phyloP scores from a whole-genome alignment of 2,329 filamentous ascomycete genomes.

The Xylaria sp. region DNA sequence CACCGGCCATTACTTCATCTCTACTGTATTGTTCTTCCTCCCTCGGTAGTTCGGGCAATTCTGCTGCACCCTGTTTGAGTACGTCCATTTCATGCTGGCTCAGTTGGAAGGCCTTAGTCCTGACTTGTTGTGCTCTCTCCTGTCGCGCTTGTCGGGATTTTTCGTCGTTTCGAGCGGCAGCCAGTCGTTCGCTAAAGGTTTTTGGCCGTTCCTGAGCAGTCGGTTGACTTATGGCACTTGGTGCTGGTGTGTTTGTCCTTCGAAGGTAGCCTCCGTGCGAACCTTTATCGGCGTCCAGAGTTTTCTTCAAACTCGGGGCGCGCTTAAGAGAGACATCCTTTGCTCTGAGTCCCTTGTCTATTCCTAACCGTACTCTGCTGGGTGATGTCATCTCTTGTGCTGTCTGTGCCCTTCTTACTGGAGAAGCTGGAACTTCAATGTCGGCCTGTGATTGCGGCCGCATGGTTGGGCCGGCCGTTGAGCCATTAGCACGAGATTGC shows the following conservation, averaged over 20 bases:
- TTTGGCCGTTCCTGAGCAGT: slow-evolving; percentile 54
- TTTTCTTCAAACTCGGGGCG: slow-evolving; percentile 63
- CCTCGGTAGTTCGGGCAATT: slow-evolving; percentile 62
- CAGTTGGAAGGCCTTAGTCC: slow-evolving; percentile 68
- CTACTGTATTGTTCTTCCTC: slow-evolving; percentile 68
- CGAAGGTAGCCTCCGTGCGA: slow-evolving; percentile 56
- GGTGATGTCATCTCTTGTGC: slow-evolving; percentile 75
- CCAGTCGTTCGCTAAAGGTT: slow-evolving; percentile 87
- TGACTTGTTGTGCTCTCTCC: slow-evolving; percentile 62
- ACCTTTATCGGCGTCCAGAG: slow-evolving; percentile 46
- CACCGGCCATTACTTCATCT: slow-evolving; percentile 67
- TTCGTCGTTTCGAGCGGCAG: slow-evolving; percentile 72
- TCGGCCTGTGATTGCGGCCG: slow-evolving; percentile 50
- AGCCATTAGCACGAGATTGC: slow-evolving; percentile 38
- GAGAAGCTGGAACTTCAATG: slow-evolving; percentile 80
- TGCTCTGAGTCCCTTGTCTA: slow-evolving; percentile 86
- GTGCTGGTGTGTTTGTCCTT: slow-evolving; percentile 55
- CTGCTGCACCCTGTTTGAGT: slow-evolving; percentile 67
- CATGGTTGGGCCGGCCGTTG: slow-evolving; percentile 34
- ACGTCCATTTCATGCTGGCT: slow-evolving; percentile 67
- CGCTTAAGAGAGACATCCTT: slow-evolving; percentile 86
- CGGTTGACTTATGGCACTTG: slow-evolving; percentile 32
- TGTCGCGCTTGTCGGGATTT: slow-evolving; percentile 61
- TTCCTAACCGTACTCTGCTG: slow-evolving; percentile 81
- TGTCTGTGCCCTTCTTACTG: slow-evolving; percentile 70